Evolutionary conservation across 1,284 basidiomycete genomes (phyloP).

Genomic region (Leccinum pallidistipes): DNA sequence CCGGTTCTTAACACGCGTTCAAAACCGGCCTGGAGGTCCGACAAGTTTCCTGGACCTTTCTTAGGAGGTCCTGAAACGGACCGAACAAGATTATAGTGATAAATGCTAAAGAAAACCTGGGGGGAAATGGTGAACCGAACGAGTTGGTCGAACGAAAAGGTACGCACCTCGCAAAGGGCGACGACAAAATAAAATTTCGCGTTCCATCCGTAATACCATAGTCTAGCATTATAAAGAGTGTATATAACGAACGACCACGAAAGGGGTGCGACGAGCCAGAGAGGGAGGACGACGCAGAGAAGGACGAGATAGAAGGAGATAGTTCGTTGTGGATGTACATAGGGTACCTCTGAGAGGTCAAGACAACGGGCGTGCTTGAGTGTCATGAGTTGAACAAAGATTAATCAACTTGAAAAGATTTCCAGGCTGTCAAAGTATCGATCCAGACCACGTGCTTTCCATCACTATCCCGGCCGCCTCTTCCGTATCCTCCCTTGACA

Average conservation of each 20-base stretch:
- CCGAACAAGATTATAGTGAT: constrained; percentile 59
- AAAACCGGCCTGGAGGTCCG: constrained; percentile 61
- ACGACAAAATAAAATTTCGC: constrained; percentile 44
- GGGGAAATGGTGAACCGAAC: not conserved
- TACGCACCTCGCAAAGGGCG: constrained; percentile 58
- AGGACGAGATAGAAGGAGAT: constrained; percentile 61
- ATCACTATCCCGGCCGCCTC: not conserved
- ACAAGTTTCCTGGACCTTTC: constrained; percentile 45
- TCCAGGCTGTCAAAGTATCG: not conserved
- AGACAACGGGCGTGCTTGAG: not conserved
- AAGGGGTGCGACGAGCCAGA: constrained; percentile 71
- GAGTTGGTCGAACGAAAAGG: not conserved
- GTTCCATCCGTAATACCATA: constrained; percentile 44
- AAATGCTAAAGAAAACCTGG: constrained; percentile 78
- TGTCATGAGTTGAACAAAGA: not conserved
- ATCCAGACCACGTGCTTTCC: constrained; percentile 14
- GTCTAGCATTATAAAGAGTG: constrained; percentile 46
- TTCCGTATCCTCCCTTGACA: constrained; percentile 28
- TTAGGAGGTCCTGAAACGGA: constrained; percentile 54
- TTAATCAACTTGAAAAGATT: too few species aligned
- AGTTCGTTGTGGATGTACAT: constrained; percentile 38
- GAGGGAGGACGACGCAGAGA: constrained; percentile 57
- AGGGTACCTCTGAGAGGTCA: constrained; percentile 38
- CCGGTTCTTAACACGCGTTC: constrained; percentile 57
- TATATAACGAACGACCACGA: constrained; percentile 71